Base-by-base conservation (phyloP, 2,329 filamentous ascomycete species). In the Coleophoma crateriformis region DNA sequence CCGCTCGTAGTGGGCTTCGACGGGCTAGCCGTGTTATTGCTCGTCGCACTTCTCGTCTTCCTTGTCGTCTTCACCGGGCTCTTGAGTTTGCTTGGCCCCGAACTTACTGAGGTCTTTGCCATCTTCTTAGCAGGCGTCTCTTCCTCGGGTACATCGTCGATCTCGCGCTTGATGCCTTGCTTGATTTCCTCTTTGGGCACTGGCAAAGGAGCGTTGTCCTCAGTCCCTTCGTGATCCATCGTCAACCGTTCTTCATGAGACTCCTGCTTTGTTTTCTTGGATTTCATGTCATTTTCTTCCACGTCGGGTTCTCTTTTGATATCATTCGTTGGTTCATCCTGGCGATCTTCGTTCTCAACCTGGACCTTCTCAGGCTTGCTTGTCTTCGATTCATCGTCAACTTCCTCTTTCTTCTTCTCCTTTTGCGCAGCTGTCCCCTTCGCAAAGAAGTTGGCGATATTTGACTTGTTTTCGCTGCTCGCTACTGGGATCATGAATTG, bases 401-500 rank as follows among this genome's bases (percentile, higher is more conserved):
- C 35, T 38, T 38, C 27, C 14, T 46, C 33, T 19, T 46, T 3
- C 15, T 45, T 3, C 20, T 61, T 54, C 15, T 45, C 20, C 7
- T 50, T 42, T 4, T 43, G 48, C 47, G 61, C 59, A 33, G 50
- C 45, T 3, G 50, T 47, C n/a, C 54, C 53, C 44, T 82, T 87
- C 7, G 77, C 77, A 62, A 97, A 97, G 73, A 96, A 96, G 61
- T 96, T 96, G 42, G 87, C 88, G 66, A 97, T 97, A 57, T 94
- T 96, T 45, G 78, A 83, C 71, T 95, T 96, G 67, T 96, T 96
- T 61, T 91, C 87, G 56, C 82, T 84, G 68, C 88, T 95, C 60
- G 88, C 79, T 33, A 96, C 71, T 0, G 92, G 92, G 2, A 96
- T 73, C 41, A 96, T 78, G 62, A 96, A 96, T 1, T 77, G 79